Base-by-base conservation (phyloP, 1,139 yeast genomes). In the Magnusiomyces sp. region DNA sequence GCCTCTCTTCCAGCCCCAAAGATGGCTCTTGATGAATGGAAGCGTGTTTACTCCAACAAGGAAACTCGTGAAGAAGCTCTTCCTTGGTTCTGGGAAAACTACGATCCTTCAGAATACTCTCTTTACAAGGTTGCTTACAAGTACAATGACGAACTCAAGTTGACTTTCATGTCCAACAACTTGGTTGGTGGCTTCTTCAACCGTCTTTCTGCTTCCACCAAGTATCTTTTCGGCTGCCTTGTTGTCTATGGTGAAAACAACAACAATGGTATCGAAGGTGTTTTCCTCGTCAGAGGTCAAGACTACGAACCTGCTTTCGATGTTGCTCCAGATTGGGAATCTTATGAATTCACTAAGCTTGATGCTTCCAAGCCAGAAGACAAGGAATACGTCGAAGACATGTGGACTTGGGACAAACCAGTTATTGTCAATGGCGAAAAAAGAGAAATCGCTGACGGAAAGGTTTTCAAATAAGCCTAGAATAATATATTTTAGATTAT, bases 311-410 rank as follows among this genome's bases (percentile, higher is more conserved):
- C 97, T 69, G 98, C 96, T 58, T 89, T 92, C 67, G 86, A 92
- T 60, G 97, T 92, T 71, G 99, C 98, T 67, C 97, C 99, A 73
- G 99, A 92, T 75, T 89, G 95, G 95, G 98, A 92, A 75, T 82
- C 90, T 40, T 84, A 81, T 74, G 66, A 67, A 54, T 82, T 75
- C 80, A 69, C 76, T 65, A 77, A 80, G 74, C 74, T 84, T 62
- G 92, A 84, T 67, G 72, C 83, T 53, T 61, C 84, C 63, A 79
- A 77, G 62, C 76, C 76, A 55, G 86, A 76, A 63, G 87, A 79
- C 75, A 80, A 75, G 71, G 83, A 71, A 56, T 80, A 81, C 64
- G 70, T 85, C 60, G 75, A 81, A 69, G 81, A 82, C 76, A 72
- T 82, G 76, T 82, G 88, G 82, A 86, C 92, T 59, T 83, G 94